Evolutionary conservation across 495 filamentous ascomycete genomes (phyloP).

Genomic region (Podospora appendiculata): DNA sequence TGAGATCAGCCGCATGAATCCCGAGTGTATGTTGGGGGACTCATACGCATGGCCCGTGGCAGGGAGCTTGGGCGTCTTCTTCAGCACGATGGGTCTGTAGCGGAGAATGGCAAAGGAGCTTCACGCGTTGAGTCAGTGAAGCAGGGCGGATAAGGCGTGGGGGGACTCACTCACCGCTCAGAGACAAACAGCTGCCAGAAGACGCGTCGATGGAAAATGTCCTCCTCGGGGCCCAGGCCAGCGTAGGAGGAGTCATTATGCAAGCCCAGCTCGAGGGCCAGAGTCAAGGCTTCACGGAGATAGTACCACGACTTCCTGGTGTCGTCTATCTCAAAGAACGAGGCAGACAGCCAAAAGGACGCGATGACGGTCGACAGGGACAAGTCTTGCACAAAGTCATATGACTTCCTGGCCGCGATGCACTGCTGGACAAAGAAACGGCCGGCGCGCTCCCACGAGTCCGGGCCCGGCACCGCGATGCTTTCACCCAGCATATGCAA

Average conservation of each 20-base stretch:
- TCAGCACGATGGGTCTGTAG: slow-evolving; percentile 48
- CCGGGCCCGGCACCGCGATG: slow-evolving; percentile 13
- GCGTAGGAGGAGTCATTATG: slow-evolving; percentile 49
- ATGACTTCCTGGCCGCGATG: slow-evolving; percentile 19
- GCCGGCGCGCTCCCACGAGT: slow-evolving; percentile 24
- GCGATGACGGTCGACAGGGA: slow-evolving; percentile 22
- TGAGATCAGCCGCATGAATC: slow-evolving; percentile 49
- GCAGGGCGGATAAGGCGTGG: not conserved
- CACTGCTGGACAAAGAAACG: slow-evolving; percentile 29
- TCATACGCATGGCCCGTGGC: slow-evolving; percentile 40
- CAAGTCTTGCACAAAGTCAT: slow-evolving; percentile 27
- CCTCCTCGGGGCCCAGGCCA: slow-evolving; percentile 36
- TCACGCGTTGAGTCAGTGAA: not conserved
- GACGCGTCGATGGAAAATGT: slow-evolving; percentile 45
- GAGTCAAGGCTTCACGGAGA: slow-evolving; percentile 52
- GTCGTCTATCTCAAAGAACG: slow-evolving; percentile 28
- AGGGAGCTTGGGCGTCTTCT: slow-evolving; percentile 35
- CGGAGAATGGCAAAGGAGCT: slow-evolving; percentile 33
- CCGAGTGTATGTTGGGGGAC: slow-evolving; percentile 39
- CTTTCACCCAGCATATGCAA: slow-evolving; percentile 29
- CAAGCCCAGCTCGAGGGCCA: slow-evolving; percentile 51
- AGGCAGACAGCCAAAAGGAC: slow-evolving; percentile 26
- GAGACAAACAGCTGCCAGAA: slow-evolving; percentile 61
- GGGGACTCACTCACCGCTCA: slow-evolving; percentile 40
- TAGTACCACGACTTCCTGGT: slow-evolving; percentile 48